phyloP scores from a whole-genome alignment of 2,329 filamentous ascomycete species.

The Penicillium sp. region DNA sequence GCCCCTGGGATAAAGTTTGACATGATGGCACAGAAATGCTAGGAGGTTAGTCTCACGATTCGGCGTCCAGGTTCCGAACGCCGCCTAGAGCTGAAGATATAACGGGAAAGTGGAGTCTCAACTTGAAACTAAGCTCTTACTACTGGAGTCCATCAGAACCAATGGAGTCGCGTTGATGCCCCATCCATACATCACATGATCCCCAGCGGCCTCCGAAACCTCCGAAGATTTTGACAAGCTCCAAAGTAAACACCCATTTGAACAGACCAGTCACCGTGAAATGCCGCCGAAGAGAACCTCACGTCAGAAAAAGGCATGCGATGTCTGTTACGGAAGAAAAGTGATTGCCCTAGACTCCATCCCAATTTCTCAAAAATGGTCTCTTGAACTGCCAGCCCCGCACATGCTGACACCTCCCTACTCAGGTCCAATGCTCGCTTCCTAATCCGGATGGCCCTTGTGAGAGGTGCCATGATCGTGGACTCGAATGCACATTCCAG shows the following conservation, averaged over 20 bases:
- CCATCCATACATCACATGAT: neutral
- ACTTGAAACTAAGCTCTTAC: neutral
- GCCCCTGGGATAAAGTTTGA: neutral
- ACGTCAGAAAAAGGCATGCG: conserved; percentile 19
- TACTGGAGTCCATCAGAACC: neutral
- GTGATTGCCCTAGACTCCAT: neutral
- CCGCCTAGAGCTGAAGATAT: neutral
- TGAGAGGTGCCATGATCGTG: conserved; percentile 18
- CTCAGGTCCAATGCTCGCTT: conserved; percentile 16
- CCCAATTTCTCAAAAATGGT: neutral
- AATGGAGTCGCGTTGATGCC: neutral
- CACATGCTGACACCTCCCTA: neutral
- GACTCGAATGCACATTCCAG: conserved; percentile 19
- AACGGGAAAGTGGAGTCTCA: neutral
- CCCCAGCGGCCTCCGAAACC: conserved; percentile 12
- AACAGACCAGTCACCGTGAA: neutral
- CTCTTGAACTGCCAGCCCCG: neutral
- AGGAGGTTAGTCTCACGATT: neutral
- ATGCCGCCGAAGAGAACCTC: conserved; percentile 13
- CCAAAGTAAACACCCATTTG: neutral
- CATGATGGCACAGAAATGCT: neutral
- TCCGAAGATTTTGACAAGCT: neutral
- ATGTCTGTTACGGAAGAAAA: conserved; percentile 19
- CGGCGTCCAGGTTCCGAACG: neutral
- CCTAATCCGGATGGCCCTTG: conserved; percentile 13